Base-by-base conservation (phyloP, 2,329 filamentous ascomycete species). In the Daldinia eschscholtzii region DNA sequence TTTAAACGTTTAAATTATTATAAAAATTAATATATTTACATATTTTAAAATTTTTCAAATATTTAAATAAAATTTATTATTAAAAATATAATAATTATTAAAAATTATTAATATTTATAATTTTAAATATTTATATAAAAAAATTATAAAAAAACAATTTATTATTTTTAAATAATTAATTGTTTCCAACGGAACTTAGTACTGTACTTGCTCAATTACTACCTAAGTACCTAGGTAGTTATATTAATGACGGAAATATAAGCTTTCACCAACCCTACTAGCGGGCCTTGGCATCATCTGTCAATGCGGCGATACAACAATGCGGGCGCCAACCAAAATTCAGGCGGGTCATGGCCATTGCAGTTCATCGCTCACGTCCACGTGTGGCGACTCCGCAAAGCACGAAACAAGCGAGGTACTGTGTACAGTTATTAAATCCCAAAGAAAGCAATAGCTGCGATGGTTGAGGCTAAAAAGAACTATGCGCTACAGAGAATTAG, bases 221-320 rank as follows among this genome's bases (percentile, higher is more conserved):
- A n/a, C n/a, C n/a, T n/a, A n/a, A n/a, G n/a, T n/a, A n/a, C n/a
- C n/a, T n/a, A n/a, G n/a, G n/a, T n/a, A 23, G 20, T 23, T 18
- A 46, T 37, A 13, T 23, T 50, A 50, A 50, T 50, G 26, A 30
- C 46, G 46, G 46, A 52, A 52, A 52, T 42, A 61, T 50, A 48
- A 58, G 33, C 56, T 53, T 57, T 59, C 61, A 59, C 60, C 61
- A 57, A 61, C 64, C 48, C 23, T 67, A 30, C 23, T 26, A 33
- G 37, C 41, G 13, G 13, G 46, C 39, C 64, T 70, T 70, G 67
- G 67, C 67, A 44, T 61, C 55, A 2, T 53, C 26, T 65, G 50
- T 30, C 41, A 56, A 67, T 65, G 52, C 33, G 20, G 30, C 30
- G 20, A 39, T 18, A 58, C 52, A 65, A 65, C 61, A 30, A 39